These are phyloP conservation scores for Celoporthe dispersa DNA, from an alignment of 2,329 filamentous ascomycete species.

Conservation along the genomic window DNA sequence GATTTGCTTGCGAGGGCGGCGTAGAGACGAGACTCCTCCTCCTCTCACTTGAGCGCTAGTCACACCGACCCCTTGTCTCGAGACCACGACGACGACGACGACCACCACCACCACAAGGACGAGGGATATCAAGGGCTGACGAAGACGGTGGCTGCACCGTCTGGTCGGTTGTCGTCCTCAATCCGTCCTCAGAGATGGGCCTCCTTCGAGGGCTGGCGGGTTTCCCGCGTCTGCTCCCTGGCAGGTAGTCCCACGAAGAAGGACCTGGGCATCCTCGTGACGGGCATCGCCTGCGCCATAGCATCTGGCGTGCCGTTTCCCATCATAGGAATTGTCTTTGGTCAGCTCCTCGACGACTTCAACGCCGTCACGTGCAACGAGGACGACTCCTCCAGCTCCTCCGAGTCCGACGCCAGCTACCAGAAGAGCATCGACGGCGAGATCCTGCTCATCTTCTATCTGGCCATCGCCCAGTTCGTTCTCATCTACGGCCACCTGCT, in stretches of 20 bases:
- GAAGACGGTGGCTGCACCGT: neutral
- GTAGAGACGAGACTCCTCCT: neutral
- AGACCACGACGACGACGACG: neutral
- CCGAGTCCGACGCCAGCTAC: constrained; percentile 27
- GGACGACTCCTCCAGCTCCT: constrained; percentile 20
- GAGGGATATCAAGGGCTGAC: neutral
- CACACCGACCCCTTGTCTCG: neutral
- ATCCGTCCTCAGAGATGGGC: constrained; percentile 26
- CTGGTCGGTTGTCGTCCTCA: neutral
- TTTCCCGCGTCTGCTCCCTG: constrained; percentile 32
- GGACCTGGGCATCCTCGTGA: constrained; percentile 30
- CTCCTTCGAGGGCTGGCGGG: constrained; percentile 29
- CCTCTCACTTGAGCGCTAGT: neutral
- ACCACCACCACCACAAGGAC: neutral
- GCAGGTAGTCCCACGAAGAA: constrained; percentile 29
- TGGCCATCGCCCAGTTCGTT: constrained; percentile 66
- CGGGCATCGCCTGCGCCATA: constrained; percentile 30
- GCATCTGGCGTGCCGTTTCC: constrained; percentile 59
- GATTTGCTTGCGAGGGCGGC: neutral
- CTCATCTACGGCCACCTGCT: constrained; percentile 67
- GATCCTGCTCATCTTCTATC: constrained; percentile 58
- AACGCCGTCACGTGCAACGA: constrained; percentile 50
- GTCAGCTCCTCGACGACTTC: constrained; percentile 56
- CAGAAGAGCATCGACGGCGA: constrained; percentile 34
- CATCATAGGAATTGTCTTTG: constrained; percentile 60